Conservation (phyloP, 805 yeast species). For the Ascoidea rubescens region DNA sequence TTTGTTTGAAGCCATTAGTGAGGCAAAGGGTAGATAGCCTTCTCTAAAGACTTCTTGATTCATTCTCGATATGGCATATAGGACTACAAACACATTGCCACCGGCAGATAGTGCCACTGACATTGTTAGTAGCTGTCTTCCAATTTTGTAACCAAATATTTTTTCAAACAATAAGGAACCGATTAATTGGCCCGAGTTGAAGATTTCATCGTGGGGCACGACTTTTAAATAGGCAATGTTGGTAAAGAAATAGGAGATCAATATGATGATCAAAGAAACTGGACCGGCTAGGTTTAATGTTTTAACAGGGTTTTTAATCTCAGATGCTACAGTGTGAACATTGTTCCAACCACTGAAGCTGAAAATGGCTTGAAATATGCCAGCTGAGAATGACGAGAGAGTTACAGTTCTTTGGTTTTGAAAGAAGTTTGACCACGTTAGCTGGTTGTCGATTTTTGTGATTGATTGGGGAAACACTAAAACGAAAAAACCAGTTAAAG, state of each 20-base stretch:
- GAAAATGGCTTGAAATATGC: slow-evolving; percentile 43
- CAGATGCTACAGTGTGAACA: slow-evolving; percentile 48
- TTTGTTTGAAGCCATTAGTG: slow-evolving; percentile 37
- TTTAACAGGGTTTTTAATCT: slow-evolving; percentile 41
- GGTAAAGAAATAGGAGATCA: slow-evolving; percentile 34
- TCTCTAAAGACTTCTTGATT: slow-evolving; percentile 54
- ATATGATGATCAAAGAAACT: slow-evolving; percentile 30
- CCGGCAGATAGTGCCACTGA: slow-evolving; percentile 49
- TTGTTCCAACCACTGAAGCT: slow-evolving; percentile 52
- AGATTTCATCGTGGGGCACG: slow-evolving; percentile 38
- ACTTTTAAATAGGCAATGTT: slow-evolving; percentile 44
- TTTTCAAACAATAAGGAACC: slow-evolving; percentile 46
- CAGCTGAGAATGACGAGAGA: slow-evolving; percentile 34
- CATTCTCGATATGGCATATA: slow-evolving; percentile 45
- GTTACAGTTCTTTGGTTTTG: slow-evolving; percentile 21
- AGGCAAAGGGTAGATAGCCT: slow-evolving; percentile 43
- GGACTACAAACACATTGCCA: slow-evolving; percentile 48
- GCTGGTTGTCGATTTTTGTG: slow-evolving; percentile 30
- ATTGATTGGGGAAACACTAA: slow-evolving; percentile 28
- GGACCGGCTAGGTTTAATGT: slow-evolving; percentile 54
- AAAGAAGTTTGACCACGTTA: slow-evolving; percentile 21
- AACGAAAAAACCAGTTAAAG: slow-evolving; percentile 44
- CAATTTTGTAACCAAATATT: slow-evolving; percentile 37
- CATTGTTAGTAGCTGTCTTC: slow-evolving; percentile 38
- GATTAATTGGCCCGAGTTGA: slow-evolving; percentile 39